These are phyloP conservation scores for Trichoderma lentiforme DNA, from an alignment of 2,329 filamentous ascomycete species.

Conservation along the genomic window DNA sequence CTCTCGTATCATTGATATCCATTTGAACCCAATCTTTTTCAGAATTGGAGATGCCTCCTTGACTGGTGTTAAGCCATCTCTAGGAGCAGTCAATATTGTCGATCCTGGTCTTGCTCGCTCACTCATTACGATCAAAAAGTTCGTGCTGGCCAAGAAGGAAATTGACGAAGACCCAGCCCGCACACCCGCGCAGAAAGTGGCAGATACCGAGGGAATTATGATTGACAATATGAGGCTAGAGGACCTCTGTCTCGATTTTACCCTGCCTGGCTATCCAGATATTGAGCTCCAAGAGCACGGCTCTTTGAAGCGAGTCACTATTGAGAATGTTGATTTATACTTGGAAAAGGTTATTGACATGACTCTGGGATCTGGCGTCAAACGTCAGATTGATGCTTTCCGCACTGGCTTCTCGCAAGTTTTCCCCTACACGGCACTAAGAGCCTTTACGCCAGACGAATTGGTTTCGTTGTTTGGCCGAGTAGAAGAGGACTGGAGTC, in stretches of 20 bases:
- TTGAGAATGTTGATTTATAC: slow-evolving; percentile 87
- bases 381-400: slow-evolving; percentile 87
- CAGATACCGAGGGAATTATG: slow-evolving; percentile 64
- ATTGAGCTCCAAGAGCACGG: slow-evolving; percentile 81
- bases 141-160: slow-evolving; percentile 75
- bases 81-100: slow-evolving; percentile 85
- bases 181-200: slow-evolving; percentile 66
- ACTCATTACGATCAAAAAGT: slow-evolving; percentile 81
- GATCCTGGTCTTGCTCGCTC: slow-evolving; percentile 84
- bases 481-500: slow-evolving; percentile 92
- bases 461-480: slow-evolving; percentile 91
- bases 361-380: slow-evolving; percentile 85
- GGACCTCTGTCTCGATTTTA: slow-evolving; percentile 90
- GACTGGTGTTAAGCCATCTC: slow-evolving; percentile 68
- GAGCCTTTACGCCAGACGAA: slow-evolving; percentile 92
- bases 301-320: slow-evolving; percentile 70
- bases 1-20: slow-evolving; percentile 94
- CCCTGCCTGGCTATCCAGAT: slow-evolving; percentile 81
- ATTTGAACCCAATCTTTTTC: slow-evolving; percentile 97
- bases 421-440: slow-evolving; percentile 89
- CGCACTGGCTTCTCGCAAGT: slow-evolving; percentile 88
- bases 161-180: slow-evolving; percentile 70
- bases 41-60: slow-evolving; percentile 72
- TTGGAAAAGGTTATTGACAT: slow-evolving; percentile 87
- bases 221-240: slow-evolving; percentile 78